phyloP scores from a whole-genome alignment of 805 yeast species.

The Ogataea sp. region DNA sequence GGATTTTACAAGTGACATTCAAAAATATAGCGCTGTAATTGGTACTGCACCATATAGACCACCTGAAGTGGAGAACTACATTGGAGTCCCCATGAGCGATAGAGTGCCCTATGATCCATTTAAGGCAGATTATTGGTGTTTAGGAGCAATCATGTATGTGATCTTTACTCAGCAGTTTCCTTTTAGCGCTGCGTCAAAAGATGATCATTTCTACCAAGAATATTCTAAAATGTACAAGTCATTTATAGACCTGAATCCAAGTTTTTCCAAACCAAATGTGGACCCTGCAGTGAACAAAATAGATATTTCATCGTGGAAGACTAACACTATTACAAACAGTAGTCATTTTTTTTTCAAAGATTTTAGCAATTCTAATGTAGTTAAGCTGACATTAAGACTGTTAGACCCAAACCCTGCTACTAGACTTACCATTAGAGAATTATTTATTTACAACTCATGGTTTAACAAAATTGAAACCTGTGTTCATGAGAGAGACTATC shows the following conservation, averaged over 20 bases:
- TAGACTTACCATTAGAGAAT: conserved; percentile 45
- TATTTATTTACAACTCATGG: conserved; percentile 54
- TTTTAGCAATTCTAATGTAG: conserved; percentile 11
- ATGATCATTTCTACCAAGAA: conserved; percentile 48
- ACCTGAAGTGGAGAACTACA: conserved; percentile 60
- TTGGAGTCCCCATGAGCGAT: conserved; percentile 24
- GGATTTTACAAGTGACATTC: conserved; percentile 36
- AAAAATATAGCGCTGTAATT: conserved; percentile 36
- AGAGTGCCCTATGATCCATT: conserved; percentile 42
- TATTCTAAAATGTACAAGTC: conserved; percentile 30
- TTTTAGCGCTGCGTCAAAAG: conserved; percentile 39
- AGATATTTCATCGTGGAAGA: conserved; percentile 5
- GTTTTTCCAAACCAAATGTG: conserved; percentile 50
- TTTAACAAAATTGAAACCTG: conserved; percentile 54
- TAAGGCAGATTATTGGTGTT: conserved; percentile 64
- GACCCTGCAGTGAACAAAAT: conserved; percentile 45
- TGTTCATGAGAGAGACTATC: conserved; percentile 32
- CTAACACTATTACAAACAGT: background rate
- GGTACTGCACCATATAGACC: conserved; percentile 81
- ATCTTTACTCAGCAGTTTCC: conserved; percentile 53
- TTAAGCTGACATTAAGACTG: conserved; percentile 49
- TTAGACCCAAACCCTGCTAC: conserved; percentile 53
- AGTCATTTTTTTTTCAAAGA: conserved; percentile 35
- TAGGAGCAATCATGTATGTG: conserved; percentile 62
- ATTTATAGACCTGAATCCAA: conserved; percentile 34